Percentiles rank a stretch among this genome's conserved stretches.
Evolutionary conservation across 2,329 filamentous ascomycete genomes (phyloP).

Genomic region (Exophiala bonariae): DNA sequence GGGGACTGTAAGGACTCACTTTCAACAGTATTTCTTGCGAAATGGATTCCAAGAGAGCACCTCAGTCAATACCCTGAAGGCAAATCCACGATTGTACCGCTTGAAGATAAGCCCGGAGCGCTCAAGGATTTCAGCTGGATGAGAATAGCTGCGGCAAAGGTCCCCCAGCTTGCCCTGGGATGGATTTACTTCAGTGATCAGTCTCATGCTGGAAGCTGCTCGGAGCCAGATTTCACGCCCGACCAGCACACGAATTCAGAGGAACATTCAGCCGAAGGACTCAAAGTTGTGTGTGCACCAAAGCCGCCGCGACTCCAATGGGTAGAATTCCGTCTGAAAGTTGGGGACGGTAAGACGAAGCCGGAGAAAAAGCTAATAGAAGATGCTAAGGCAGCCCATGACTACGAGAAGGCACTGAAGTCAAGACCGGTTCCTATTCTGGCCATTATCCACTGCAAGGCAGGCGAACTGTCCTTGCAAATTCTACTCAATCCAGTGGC

Average conservation of each 20-base stretch:
- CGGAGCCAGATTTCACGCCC: too few species aligned
- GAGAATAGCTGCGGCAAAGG: conserved; percentile 1
- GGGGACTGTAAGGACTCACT: too few species aligned
- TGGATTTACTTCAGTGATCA: too few species aligned
- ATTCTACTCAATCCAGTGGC: conserved; percentile 43
- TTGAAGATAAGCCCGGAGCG: conserved; percentile 15
- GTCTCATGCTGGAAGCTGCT: too few species aligned
- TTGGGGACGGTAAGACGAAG: conserved; percentile 11
- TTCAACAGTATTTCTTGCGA: conserved; percentile 6
- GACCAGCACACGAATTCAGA: too few species aligned
- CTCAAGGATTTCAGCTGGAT: conserved; percentile 16
- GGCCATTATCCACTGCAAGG: conserved; percentile 31
- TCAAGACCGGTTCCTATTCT: conserved; percentile 44
- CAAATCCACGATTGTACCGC: conserved; percentile 3
- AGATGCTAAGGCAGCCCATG: conserved; percentile 50
- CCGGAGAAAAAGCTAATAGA: conserved; percentile 47
- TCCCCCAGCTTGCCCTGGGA: conserved; percentile 8
- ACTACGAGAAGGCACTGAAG: conserved; percentile 54
- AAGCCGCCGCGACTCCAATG: conserved; percentile 13
- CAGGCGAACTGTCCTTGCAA: conserved; percentile 7
- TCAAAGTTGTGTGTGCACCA: conserved; percentile 21
- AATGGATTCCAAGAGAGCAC: conserved; percentile 4
- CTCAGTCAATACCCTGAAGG: conserved; percentile 1
- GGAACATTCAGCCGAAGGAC: too few species aligned
- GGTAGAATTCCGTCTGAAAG: conserved; percentile 14